Conservation (phyloP, 140 eudicot genomes). For the Erigeron philadelphicus region DNA sequence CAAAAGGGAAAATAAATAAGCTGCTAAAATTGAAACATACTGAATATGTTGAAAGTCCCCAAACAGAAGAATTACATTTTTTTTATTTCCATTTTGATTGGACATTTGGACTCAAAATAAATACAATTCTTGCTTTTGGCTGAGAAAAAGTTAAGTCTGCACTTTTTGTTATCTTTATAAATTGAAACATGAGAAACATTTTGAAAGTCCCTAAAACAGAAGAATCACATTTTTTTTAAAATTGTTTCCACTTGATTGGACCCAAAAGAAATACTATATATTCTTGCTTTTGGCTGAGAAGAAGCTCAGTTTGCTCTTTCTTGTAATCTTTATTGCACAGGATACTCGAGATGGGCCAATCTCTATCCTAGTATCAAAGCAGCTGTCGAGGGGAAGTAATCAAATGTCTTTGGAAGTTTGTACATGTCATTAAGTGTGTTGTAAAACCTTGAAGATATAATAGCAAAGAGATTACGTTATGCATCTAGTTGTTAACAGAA, state of each 20-base stretch:
- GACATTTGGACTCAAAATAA: neutral
- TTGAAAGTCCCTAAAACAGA: neutral
- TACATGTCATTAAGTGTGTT: neutral
- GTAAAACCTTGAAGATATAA: slow-evolving; percentile 7
- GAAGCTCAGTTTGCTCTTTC: neutral
- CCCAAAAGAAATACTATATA: neutral
- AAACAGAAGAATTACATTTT: neutral
- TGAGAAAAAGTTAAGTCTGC: neutral
- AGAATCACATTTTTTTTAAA: neutral
- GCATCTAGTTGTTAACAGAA: neutral
- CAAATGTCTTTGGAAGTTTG: neutral
- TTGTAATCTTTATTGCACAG: slow-evolving; percentile 26
- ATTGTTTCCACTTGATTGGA: neutral
- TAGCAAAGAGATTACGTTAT: neutral
- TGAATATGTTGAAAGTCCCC: neutral
- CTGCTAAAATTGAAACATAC: neutral
- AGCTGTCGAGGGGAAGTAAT: slow-evolving; percentile 45
- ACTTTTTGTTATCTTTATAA: neutral
- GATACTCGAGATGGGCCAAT: slow-evolving; percentile 70
- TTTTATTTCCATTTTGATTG: neutral
- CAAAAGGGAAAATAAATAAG: too few species aligned
- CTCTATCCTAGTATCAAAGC: slow-evolving; percentile 54
- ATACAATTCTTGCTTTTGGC: neutral
- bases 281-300: neutral
- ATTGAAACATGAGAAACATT: neutral